phyloP scores from a whole-genome alignment of 441 rosid species.

The Gossypium trilobum region DNA sequence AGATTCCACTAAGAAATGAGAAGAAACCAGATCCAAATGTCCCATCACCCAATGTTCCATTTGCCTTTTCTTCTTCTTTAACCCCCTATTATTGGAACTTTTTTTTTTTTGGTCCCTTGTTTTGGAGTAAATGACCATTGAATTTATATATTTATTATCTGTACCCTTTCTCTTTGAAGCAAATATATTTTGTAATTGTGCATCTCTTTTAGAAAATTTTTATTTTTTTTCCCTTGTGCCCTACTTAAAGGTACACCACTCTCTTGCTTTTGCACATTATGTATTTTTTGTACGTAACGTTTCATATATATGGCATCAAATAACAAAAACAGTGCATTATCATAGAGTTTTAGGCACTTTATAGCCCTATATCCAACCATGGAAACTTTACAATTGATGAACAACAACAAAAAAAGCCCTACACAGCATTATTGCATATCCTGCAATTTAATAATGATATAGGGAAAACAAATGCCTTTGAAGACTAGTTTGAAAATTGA shows the following conservation, averaged over 20 bases:
- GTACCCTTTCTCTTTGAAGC: conserved; percentile 38
- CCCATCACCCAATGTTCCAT: conserved; percentile 23
- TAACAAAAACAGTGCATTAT: background rate
- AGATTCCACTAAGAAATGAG: background rate
- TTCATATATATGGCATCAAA: background rate
- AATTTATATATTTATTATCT: conserved; percentile 7
- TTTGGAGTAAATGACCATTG: conserved; percentile 18
- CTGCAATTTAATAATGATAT: too few species aligned
- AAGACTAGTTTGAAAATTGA: background rate
- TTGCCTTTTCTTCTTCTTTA: background rate
- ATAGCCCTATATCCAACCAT: conserved; percentile 3
- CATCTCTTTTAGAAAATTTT: background rate
- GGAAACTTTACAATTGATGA: background rate
- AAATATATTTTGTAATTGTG: conserved; percentile 28
- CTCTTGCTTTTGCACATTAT: conserved; percentile 22
- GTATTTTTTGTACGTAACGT: conserved; percentile 21
- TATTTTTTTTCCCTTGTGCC: conserved; percentile 25
- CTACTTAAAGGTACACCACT: conserved; percentile 34
- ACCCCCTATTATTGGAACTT: conserved; percentile 10
- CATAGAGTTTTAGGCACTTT: background rate
- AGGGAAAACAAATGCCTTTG: background rate
- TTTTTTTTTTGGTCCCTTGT: conserved; percentile 7
- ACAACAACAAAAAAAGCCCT: background rate
- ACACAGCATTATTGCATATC: background rate
- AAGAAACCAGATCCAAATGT: conserved; percentile 15